Percentiles rank a stretch among this genome's conserved stretches.
Conservation (phyloP, 2,329 filamentous ascomycete species). For the Cercospora nicotianae region DNA sequence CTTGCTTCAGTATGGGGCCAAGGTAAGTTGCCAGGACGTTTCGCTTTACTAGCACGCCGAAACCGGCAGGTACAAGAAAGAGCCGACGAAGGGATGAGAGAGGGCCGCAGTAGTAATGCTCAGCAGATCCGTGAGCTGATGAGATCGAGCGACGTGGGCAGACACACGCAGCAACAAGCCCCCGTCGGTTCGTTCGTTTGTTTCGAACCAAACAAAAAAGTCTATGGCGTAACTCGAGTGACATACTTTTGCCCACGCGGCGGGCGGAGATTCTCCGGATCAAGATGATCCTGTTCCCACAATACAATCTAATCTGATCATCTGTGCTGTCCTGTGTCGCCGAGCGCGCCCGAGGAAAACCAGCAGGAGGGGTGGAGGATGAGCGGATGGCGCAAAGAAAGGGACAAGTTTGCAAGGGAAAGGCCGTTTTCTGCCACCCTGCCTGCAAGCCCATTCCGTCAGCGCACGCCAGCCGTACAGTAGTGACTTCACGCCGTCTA, state of each 20-base stretch:
- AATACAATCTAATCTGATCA: slow-evolving; percentile 18
- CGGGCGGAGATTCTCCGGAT: slow-evolving; percentile 3
- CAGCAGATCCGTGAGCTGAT: neutral
- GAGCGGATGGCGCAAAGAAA: neutral
- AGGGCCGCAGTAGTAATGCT: neutral
- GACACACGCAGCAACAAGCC: neutral
- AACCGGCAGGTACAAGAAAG: slow-evolving; percentile 4
- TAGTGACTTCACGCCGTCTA: neutral
- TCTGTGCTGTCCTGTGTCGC: neutral
- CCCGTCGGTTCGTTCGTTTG: neutral
- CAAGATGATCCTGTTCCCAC: neutral
- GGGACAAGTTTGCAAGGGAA: neutral
- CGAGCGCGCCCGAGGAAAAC: neutral
- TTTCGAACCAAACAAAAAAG: slow-evolving; percentile 5
- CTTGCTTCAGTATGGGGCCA: neutral
- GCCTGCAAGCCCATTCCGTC: neutral
- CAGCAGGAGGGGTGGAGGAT: neutral
- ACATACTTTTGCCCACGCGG: neutral
- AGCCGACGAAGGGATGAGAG: neutral
- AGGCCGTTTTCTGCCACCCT: neutral
- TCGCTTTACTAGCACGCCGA: slow-evolving; percentile 1
- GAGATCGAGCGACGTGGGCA: neutral
- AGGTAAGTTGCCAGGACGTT: slow-evolving; percentile 3
- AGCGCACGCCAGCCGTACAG: neutral
- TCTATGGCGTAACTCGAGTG: slow-evolving; percentile 18